A percentile compares a stretch with the other conserved stretches of the same genome.
Evolutionary conservation across 306 rosid species (phyloP).

Genomic region (cucumber (Cucumis sativus)): Cucumber_9930_V3 NC_026658.2:23545501-23546000

Average conservation of each 20-base stretch:
- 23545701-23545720: conserved; percentile 7
- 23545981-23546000: too few species aligned
- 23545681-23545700: conserved; percentile 16
- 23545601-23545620: conserved; percentile 22
- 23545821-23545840: neutral
- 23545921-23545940: neutral
- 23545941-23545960: neutral
- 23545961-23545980: neutral
- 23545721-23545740: conserved; percentile 16
- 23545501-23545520: conserved; percentile 66
- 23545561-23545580: conserved; percentile 12
- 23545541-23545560: conserved; percentile 43
- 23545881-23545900: neutral
- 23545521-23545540: conserved; percentile 63
- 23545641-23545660: neutral
- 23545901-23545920: neutral
- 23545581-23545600: conserved; percentile 10
- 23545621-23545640: conserved; percentile 14
- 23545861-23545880: neutral
- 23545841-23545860: neutral
- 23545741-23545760: conserved; percentile 24
- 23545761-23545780: conserved; percentile 38
- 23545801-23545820: neutral
- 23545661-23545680: conserved; percentile 15
- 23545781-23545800: conserved; percentile 47